Evolutionary conservation across 768 basidiomycete species (phyloP).

Genomic region (Auriscalpium microsporum): DNA sequence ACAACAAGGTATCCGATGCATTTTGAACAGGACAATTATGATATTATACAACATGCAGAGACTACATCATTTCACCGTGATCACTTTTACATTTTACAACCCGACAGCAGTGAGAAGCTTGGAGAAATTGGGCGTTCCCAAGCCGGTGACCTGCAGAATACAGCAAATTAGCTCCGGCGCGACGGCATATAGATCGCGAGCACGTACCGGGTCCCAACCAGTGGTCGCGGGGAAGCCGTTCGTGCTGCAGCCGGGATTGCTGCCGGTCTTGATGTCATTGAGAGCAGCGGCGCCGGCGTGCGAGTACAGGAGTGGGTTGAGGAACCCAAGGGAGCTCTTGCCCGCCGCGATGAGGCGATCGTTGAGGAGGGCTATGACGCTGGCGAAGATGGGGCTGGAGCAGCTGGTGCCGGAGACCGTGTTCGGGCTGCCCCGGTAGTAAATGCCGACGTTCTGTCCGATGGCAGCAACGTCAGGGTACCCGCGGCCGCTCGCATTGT

Average conservation of each 20-base stretch:
- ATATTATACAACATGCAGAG: too few relatives aligned
- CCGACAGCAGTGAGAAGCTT: constrained; percentile 34
- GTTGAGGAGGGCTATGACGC: constrained; percentile 26
- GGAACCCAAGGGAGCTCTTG: constrained; percentile 11
- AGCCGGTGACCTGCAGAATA: constrained; percentile 36
- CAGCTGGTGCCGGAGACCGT: constrained; percentile 24
- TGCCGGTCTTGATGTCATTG: constrained; percentile 25
- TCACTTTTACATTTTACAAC: not conserved
- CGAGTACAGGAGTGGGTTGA: constrained; percentile 14
- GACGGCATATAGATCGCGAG: not conserved
- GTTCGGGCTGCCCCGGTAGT: not conserved
- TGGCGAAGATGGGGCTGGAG: constrained; percentile 25
- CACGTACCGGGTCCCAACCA: constrained; percentile 8
- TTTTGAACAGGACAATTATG: too few relatives aligned
- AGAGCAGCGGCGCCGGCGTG: not conserved
- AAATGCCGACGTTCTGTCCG: constrained; percentile 22
- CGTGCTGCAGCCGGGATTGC: constrained; percentile 10
- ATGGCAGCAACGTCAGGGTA: constrained; percentile 32
- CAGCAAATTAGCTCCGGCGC: not conserved
- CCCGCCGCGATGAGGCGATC: constrained; percentile 21
- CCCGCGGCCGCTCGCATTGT: not conserved
- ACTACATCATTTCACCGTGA: not conserved
- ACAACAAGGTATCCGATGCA: too few relatives aligned
- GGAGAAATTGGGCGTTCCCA: constrained; percentile 47
- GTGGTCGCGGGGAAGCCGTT: constrained; percentile 9